These are phyloP conservation scores for Linanthus parryae DNA, from an alignment of 148 eudicot genomes.

Conservation along the genomic window DNA sequence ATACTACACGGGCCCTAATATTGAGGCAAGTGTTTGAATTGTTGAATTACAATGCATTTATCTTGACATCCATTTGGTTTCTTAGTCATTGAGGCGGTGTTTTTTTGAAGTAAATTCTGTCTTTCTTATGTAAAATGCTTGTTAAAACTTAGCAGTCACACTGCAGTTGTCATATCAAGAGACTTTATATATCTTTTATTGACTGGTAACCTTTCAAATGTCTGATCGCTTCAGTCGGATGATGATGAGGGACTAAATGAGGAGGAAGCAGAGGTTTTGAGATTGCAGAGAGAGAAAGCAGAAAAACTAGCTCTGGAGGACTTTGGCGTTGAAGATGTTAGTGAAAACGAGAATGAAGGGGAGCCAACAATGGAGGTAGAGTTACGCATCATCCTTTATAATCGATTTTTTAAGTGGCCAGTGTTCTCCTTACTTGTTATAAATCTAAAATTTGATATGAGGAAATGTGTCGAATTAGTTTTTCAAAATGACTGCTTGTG, in stretches of 20 bases:
- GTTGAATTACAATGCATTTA: too few species aligned
- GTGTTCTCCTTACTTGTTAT: too few species aligned
- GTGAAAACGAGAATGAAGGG: slow-evolving; percentile 48
- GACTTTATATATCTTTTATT: not conserved
- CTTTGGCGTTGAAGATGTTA: slow-evolving; percentile 51
- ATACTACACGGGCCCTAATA: too few species aligned
- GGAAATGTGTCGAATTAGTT: too few species aligned
- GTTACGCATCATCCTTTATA: slow-evolving; percentile 2
- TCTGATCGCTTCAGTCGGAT: slow-evolving; percentile 49
- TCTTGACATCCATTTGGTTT: not conserved
- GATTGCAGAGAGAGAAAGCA: slow-evolving; percentile 52
- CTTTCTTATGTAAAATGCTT: too few species aligned
- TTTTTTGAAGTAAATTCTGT: too few species aligned
- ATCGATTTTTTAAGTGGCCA: too few species aligned
- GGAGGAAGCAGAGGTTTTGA: slow-evolving; percentile 71
- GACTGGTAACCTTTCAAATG: not conserved
- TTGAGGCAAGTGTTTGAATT: too few species aligned
- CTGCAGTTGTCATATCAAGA: not conserved
- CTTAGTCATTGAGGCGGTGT: too few species aligned
- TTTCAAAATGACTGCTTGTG: too few species aligned
- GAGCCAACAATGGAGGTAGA: slow-evolving; percentile 83
- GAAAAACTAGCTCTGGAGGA: slow-evolving; percentile 48
- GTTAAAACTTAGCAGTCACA: not conserved
- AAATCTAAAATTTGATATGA: too few species aligned
- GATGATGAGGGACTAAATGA: slow-evolving; percentile 56